These are phyloP conservation scores for Dorcoceras hygrometricum DNA, from an alignment of 257 asterid species.

Conservation along the genomic window DNA sequence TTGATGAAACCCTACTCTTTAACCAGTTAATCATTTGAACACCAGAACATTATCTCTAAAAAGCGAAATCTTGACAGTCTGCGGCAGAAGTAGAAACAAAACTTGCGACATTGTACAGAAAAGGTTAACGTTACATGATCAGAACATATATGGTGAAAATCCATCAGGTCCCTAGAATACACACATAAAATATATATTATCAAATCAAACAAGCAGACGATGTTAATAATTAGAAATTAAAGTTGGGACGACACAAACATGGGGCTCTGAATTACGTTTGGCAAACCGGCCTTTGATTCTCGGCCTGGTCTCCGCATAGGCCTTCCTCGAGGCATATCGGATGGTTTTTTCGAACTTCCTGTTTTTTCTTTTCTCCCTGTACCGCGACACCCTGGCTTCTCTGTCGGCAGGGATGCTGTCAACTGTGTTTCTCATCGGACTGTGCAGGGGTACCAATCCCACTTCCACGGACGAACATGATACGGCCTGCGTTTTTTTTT, in stretches of 20 bases:
- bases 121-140: too few relatives aligned
- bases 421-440: conserved; percentile 33
- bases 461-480: conserved; percentile 72
- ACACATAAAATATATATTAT: too few relatives aligned
- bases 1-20: too few relatives aligned
- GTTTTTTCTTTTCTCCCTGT: conserved; percentile 76
- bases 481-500: conserved; percentile 40
- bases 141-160: too few relatives aligned
- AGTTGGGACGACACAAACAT: conserved; percentile 56
- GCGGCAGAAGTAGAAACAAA: too few relatives aligned
- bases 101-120: too few relatives aligned
- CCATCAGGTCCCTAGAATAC: too few relatives aligned
- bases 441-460: conserved; percentile 69
- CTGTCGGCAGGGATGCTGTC: conserved; percentile 50
- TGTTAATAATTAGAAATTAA: conserved; percentile 29
- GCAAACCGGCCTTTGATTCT: conserved; percentile 82
- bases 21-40: too few relatives aligned
- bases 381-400: conserved; percentile 71
- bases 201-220: too few relatives aligned
- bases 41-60: too few relatives aligned
- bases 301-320: conserved; percentile 82
- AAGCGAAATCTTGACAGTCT: too few relatives aligned
- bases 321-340: conserved; percentile 80
- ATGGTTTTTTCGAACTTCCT: conserved; percentile 72
- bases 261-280: conserved; percentile 59